Base-by-base conservation (phyloP, 768 basidiomycete species). In the Hypholoma sublateritium region DNA sequence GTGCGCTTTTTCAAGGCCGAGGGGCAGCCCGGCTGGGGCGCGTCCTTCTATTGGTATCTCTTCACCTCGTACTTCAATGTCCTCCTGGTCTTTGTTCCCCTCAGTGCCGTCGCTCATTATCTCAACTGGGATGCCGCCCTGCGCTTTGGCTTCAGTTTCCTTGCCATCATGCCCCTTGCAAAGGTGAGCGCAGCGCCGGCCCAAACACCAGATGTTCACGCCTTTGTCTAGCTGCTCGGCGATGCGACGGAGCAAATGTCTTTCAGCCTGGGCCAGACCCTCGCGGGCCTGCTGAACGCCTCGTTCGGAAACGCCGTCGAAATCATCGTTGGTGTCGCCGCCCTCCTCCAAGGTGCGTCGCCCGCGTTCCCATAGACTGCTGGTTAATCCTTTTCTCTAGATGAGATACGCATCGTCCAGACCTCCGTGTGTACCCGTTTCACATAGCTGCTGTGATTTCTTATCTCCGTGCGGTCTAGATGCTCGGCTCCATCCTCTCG, bases 401-500 rank as follows among this genome's bases (percentile, higher is more conserved):
- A 83, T 54, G 81, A 97, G 72, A 78, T 95, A 16, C 85, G 90
- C 35, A 89, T 97, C 65, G 95, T 97, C 2, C 93, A 97, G 71
- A 95, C 92, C 25, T 95, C 93, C 36, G 89, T 91, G 57, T 58
- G 83, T 62, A 12, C 16, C 35, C 54, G 12, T 5, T 25, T 55
- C 11, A 24, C 13, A n/a, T n/a, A 21, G 17, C 14, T 32, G 17
- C 39, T n/a, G 28, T 12, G 32, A 48, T 41, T 24, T 32, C 16
- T 45, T 11, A 16, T 16, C 39, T 41, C 39, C 13, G 16, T 53
- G 39, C 22, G 11, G 32, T 52, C 4, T 61, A 91, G 90, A 86
- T 96, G 82, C 81, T 97, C 44, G 95, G 94, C 17, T 94, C 92
- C 25, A 91, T 97, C 58, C 73, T 97, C 37, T 95, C 93, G 12